These are phyloP conservation scores for Paxillus ammoniavirescens DNA, from an alignment of 768 basidiomycete genomes.

Conservation along the genomic window DNA sequence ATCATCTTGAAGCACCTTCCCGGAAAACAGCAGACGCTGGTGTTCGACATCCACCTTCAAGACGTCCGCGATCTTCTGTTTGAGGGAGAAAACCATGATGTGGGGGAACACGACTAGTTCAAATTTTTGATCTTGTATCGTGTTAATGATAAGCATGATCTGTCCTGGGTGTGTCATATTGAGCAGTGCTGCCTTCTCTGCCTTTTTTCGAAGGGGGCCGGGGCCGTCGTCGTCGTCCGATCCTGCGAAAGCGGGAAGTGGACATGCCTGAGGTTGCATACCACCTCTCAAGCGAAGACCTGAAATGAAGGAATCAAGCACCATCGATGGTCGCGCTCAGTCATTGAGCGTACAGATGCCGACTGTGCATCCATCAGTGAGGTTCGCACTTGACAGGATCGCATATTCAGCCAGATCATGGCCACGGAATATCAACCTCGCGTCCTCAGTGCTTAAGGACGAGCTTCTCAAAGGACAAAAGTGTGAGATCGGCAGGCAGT, in stretches of 20 bases:
- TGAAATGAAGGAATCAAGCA: not conserved
- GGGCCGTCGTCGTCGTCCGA: not conserved
- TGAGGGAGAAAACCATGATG: not conserved
- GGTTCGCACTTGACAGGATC: not conserved
- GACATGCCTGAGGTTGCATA: conserved; percentile 2
- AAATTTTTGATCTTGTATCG: not conserved
- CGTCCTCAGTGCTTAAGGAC: not conserved
- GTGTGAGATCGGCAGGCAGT: not conserved
- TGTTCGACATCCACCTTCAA: conserved; percentile 10
- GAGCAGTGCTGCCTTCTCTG: not conserved
- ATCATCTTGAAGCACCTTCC: conserved; percentile 49
- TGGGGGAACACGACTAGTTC: not conserved
- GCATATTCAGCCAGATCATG: not conserved
- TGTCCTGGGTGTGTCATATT: not conserved
- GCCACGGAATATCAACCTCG: not conserved
- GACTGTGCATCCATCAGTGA: not conserved
- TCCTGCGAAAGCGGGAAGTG: not conserved
- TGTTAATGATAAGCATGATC: conserved; percentile 1
- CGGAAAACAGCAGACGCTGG: conserved; percentile 48
- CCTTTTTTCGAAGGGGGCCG: not conserved
- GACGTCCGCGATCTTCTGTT: not conserved
- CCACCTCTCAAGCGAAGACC: conserved; percentile 7
- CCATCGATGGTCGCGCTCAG: not conserved
- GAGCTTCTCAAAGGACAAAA: not conserved
- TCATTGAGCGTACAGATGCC: too few relatives aligned